These are phyloP conservation scores for Datura wrightii DNA, from an alignment of 257 asterid genomes.

Conservation along the genomic window DNA sequence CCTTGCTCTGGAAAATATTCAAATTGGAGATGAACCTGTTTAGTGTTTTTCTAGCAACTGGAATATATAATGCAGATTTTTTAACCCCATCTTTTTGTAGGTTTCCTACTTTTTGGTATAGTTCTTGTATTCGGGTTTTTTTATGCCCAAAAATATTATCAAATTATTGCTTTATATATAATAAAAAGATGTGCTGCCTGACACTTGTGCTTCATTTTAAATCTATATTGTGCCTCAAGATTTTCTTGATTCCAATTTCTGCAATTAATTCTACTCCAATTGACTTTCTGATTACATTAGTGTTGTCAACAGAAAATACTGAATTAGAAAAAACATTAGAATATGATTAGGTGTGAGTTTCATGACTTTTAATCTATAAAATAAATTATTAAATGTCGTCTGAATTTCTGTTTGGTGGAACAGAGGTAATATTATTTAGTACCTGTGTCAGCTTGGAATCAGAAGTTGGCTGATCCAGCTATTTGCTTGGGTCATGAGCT, in stretches of 20 bases:
- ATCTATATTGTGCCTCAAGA: not conserved
- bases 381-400: not conserved
- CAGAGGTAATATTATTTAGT: not conserved
- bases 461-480: not conserved
- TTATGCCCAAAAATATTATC: not conserved
- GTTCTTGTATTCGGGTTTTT: not conserved
- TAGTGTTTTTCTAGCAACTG: not conserved
- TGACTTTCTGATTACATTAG: not conserved
- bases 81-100: not conserved
- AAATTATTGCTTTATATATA: not conserved
- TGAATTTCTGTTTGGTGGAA: not conserved
- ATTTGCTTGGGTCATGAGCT: conserved; percentile 9
- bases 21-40: not conserved
- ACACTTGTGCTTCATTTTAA: not conserved
- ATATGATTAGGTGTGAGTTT: not conserved
- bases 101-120: not conserved
- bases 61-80: not conserved
- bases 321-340: not conserved
- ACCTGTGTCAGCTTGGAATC: not conserved
- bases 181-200: not conserved
- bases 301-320: not conserved
- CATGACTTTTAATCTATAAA: not conserved
- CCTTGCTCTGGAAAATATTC: conserved; percentile 3
- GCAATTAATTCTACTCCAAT: not conserved
- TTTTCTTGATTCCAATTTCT: conserved; percentile 11